Base-by-base conservation (phyloP, 1,139 yeast species). In the Pneumocystis murina region DNA sequence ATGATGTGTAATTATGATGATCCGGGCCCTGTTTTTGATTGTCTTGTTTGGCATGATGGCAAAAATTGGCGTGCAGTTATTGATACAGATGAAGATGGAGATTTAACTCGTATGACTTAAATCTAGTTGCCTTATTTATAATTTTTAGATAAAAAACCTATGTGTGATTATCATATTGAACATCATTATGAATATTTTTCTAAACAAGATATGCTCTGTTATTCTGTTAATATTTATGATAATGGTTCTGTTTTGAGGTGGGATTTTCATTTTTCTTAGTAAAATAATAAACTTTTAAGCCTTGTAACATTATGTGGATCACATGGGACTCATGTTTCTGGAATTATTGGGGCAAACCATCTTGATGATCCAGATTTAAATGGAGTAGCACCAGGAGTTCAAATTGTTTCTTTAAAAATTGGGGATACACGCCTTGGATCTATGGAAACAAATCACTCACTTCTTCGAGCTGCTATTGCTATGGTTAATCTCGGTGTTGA, bases 311-410 rank as follows among this genome's bases (percentile, higher is more conserved):
- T 62, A 17, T 60, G 63, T 36, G 66, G 65, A 33, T 61, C 67
- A 17, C 67, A 65, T 40, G 67, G 67, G 6, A 65, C 67, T 8
- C 67, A 65, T 30, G 67, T 65, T 16, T 66, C 66, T 10, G 65
- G 66, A 30, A 65, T 65, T 48, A 61, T 64, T 12, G 67, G 64
- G 2, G 67, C 67, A 1, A 41, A 65, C 38, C 64, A 59, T 38
- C 63, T 62, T 5, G 62, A 64, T 16, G 54, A 61, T 8, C 61
- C 66, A 12, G 59, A 60, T 24, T 61, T 64, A 6, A 60, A 65
- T 48, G 67, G 67, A 8, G 57, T 64, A 2, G 67, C 67, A 3
- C 67, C 67, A 3, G 67, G 67, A 20, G 65, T 64, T 17, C 67
- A 64, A 55, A 24, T 65, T n/a, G 61, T 65, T 39, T 65, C 67